Evolutionary conservation across 2,329 filamentous ascomycete genomes (phyloP).

Genomic region (Paecilomyces sp.): DNA sequence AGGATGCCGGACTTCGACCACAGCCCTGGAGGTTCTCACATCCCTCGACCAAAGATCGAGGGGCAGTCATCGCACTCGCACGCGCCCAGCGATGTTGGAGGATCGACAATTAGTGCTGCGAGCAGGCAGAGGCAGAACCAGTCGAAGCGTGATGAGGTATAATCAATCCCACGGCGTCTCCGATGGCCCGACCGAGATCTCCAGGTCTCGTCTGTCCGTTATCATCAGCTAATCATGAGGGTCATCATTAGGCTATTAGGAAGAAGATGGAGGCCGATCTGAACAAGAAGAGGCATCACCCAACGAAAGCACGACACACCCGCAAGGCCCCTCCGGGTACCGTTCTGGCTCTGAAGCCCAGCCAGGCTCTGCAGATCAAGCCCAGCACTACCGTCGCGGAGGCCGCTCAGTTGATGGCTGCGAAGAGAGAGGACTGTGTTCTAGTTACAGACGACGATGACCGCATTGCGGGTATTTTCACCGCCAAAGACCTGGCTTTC

Average conservation of each 20-base stretch:
- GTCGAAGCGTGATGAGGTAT: conserved; percentile 95
- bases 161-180: conserved; percentile 15
- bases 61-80: conserved; percentile 21
- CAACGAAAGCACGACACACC: conserved; percentile 70
- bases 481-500: conserved; percentile 96
- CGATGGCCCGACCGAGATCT: not conserved
- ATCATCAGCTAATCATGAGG: conserved; percentile 2
- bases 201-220: conserved; percentile 6
- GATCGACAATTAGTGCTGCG: conserved; percentile 69
- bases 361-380: conserved; percentile 95
- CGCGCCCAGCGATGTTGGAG: conserved; percentile 46
- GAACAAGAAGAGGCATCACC: conserved; percentile 88
- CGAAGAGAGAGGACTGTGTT: conserved; percentile 96
- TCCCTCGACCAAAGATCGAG: conserved; percentile 57
- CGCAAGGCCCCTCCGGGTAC: conserved; percentile 94
- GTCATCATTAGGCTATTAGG: conserved; percentile 69
- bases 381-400: conserved; percentile 88
- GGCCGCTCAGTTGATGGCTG: conserved; percentile 96
- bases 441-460: conserved; percentile 97
- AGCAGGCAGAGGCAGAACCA: conserved; percentile 93
- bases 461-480: conserved; percentile 96
- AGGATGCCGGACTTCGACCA: conserved; percentile 48
- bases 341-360: conserved; percentile 90
- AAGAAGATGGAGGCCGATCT: conserved; percentile 95
- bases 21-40: conserved; percentile 46